These are phyloP conservation scores for Mortierella sp. DNA, from an alignment of 371 early-diverging fungal genomes.

Conservation along the genomic window DNA sequence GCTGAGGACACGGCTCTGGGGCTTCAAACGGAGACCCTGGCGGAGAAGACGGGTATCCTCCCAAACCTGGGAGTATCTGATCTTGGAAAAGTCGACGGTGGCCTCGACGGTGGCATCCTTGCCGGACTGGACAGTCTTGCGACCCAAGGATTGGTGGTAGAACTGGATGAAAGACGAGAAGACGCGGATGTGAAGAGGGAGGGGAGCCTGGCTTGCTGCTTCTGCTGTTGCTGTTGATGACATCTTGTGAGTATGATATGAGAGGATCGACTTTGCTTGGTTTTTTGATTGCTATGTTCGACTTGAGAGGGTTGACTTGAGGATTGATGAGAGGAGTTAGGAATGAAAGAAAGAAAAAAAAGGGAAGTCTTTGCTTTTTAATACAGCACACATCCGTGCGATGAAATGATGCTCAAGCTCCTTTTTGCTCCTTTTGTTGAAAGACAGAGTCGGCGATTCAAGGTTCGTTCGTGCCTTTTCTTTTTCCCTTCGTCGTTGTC, in stretches of 20 bases:
- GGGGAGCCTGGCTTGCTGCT: slow-evolving; percentile 15
- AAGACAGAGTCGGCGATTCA: not conserved
- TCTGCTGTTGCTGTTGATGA: slow-evolving; percentile 20
- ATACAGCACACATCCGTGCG: not conserved
- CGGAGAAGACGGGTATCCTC: slow-evolving; percentile 58
- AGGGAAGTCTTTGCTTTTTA: slow-evolving; percentile 1
- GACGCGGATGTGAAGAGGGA: slow-evolving; percentile 53
- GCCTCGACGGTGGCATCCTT: slow-evolving; percentile 51
- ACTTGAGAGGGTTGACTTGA: not conserved
- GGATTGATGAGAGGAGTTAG: not conserved
- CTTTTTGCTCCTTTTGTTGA: not conserved
- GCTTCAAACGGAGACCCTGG: slow-evolving; percentile 49
- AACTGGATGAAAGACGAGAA: slow-evolving; percentile 44
- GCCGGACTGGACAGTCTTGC: slow-evolving; percentile 48
- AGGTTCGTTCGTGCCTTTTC: not conserved
- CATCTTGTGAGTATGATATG: not conserved
- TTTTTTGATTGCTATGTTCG: not conserved
- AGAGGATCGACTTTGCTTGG: not conserved
- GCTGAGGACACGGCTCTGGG: slow-evolving; percentile 55
- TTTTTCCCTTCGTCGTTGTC: not conserved
- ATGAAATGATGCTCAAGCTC: not conserved
- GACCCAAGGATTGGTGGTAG: slow-evolving; percentile 49
- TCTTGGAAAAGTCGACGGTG: slow-evolving; percentile 55
- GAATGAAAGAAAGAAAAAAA: not conserved
- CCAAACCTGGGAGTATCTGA: slow-evolving; percentile 58